Evolutionary conservation across 1,284 basidiomycete species (phyloP).

Genomic region (Tranzscheliella williamsii): DNA sequence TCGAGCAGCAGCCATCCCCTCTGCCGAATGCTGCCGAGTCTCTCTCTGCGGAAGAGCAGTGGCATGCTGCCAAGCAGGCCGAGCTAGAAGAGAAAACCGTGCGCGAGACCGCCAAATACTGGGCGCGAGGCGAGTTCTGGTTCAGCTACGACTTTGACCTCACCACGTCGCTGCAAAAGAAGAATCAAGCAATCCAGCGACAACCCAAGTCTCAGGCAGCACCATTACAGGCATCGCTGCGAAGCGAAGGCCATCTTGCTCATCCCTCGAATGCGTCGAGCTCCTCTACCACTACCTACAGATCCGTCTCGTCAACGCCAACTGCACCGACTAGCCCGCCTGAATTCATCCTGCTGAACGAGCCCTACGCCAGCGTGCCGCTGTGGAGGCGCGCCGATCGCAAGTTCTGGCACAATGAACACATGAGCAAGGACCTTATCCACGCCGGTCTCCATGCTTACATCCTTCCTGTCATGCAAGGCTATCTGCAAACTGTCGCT

Average conservation of each 20-base stretch:
- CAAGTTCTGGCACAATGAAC: constrained; percentile 88
- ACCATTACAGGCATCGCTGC: not conserved
- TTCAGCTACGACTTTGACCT: constrained; percentile 65
- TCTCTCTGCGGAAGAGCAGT: constrained; percentile 7
- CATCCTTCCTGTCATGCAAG: constrained; percentile 85
- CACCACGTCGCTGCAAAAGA: constrained; percentile 64
- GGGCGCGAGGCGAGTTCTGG: constrained; percentile 52
- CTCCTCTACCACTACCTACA: not conserved
- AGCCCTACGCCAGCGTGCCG: constrained; percentile 73
- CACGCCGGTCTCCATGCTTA: constrained; percentile 69
- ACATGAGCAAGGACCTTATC: constrained; percentile 70
- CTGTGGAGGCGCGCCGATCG: constrained; percentile 80
- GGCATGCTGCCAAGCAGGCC: constrained; percentile 46
- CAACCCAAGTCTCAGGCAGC: not conserved
- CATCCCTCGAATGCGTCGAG: not conserved
- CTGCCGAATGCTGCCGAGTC: too few relatives aligned
- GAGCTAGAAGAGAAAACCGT: constrained; percentile 55
- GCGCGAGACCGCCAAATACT: constrained; percentile 47
- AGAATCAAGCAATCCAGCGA: constrained; percentile 56
- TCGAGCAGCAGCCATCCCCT: not conserved
- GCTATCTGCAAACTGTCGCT: constrained; percentile 70
- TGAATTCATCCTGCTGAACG: constrained; percentile 64
- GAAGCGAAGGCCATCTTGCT: not conserved
- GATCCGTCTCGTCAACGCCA: not conserved
- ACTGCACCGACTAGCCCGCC: not conserved